phyloP scores from a whole-genome alignment of 805 yeast genomes.

The Tetrapisispora taiwanensis region DNA sequence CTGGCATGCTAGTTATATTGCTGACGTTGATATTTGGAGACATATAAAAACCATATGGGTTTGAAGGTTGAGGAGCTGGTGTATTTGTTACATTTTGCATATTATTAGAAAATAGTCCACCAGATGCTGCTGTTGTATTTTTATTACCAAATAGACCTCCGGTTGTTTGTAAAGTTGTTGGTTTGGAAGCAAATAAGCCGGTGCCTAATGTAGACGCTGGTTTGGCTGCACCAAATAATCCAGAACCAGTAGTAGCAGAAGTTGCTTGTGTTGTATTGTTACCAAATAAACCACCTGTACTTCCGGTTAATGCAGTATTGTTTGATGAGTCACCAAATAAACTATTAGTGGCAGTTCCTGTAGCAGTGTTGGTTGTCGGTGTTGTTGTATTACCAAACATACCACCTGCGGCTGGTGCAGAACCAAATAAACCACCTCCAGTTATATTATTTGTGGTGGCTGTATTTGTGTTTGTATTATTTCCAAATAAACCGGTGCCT shows the following conservation, averaged over 20 bases:
- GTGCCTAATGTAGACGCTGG: conserved; percentile 12
- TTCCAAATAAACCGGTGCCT: conserved; percentile 16
- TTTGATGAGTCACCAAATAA: conserved; percentile 6
- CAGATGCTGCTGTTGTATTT: conserved; percentile 2
- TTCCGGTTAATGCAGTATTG: conserved; percentile 3
- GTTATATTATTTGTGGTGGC: conserved; percentile 5
- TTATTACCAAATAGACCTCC: conserved; percentile 16
- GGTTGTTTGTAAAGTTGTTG: conserved; percentile 4
- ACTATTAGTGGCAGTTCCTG: conserved; percentile 3
- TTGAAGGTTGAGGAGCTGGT: conserved; percentile 4
- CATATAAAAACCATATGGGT: conserved; percentile 29
- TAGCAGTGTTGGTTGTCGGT: neutral
- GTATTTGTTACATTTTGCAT: conserved; percentile 5
- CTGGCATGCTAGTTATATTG: conserved; percentile 30
- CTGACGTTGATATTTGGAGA: conserved; percentile 13
- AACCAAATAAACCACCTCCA: conserved; percentile 10
- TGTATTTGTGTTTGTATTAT: conserved; percentile 1
- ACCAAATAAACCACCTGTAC: conserved; percentile 7
- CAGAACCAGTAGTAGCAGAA: conserved; percentile 1
- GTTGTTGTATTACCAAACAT: conserved; percentile 1
- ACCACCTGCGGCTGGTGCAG: conserved; percentile 3
- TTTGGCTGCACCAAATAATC: conserved; percentile 1
- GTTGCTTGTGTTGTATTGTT: conserved; percentile 2
- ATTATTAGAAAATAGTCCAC: conserved; percentile 19
- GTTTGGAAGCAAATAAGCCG: conserved; percentile 7